phyloP scores from a whole-genome alignment of 108 stramenopile species.

The Parietichytrium sp. region DNA sequence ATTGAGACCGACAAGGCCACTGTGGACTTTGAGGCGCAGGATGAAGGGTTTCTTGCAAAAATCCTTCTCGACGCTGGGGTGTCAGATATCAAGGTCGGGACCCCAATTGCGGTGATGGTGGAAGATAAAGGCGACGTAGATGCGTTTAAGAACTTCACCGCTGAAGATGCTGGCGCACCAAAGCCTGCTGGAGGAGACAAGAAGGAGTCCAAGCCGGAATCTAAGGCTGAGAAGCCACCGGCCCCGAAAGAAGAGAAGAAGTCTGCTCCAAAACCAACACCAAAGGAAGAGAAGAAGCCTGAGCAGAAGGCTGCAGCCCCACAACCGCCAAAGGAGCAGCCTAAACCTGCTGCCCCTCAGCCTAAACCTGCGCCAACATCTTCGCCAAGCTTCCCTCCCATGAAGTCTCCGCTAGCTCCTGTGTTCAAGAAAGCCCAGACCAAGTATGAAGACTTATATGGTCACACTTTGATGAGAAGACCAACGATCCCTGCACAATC shows the following conservation, averaged over 20 bases:
- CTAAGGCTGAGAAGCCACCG: neutral
- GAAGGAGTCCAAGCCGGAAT: conserved; percentile 1
- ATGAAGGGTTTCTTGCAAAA: conserved; percentile 92
- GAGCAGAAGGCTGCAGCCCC: neutral
- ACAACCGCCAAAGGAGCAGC: neutral
- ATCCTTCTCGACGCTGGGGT: conserved; percentile 72
- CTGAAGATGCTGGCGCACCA: conserved; percentile 42
- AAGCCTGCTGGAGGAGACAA: neutral
- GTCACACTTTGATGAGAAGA: neutral
- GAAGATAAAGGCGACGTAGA: conserved; percentile 74
- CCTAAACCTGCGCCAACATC: too few relatives aligned
- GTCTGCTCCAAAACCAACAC: neutral
- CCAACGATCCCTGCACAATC: too few relatives aligned
- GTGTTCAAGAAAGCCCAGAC: neutral
- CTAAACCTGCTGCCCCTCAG: neutral
- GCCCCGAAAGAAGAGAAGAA: conserved; percentile 9
- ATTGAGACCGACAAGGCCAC: conserved; percentile 98
- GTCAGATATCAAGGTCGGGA: conserved; percentile 74
- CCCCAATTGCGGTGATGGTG: conserved; percentile 84
- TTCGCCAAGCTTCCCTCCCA: neutral
- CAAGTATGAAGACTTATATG: neutral
- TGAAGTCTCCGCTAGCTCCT: conserved; percentile 26
- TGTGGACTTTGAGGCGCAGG: conserved; percentile 92
- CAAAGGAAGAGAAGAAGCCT: neutral
- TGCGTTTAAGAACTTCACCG: conserved; percentile 80